Evolutionary conservation across 2,329 filamentous ascomycete genomes (phyloP), one percentile per base, ranked within the genome.

Genomic region (Coniella vitis): DNA sequence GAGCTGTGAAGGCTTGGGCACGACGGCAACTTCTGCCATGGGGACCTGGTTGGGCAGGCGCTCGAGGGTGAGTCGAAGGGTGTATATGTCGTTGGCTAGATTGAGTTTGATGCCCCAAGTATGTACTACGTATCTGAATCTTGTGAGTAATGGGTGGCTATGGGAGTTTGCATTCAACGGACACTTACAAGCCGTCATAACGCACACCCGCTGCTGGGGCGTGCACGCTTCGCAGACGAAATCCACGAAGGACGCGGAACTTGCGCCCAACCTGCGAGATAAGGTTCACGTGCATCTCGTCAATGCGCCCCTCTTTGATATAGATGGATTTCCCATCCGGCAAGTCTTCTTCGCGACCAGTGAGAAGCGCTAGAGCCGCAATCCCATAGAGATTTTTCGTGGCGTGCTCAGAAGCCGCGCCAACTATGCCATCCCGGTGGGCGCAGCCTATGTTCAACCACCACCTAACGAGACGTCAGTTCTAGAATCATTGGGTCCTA

Each of bases 401-500:
- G 0, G 73, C 66, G 13, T 55, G 68, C 54, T 78, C 72, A 3
- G 61, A 54, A 12, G 67, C 65, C 45, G 63, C 69, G 7, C 63
- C 65, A 8, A 78, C 69, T 16, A 81, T 74, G 17, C 78, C 76
- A 55, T 81, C 78, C 22, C 75, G 70, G 51, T 73, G 66, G 2
- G 75, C 78, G 55, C 76, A 79, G 32, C 74, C 70, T 29, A 79
- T 64, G 46, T 78, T 76, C 16, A 78, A 60, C 75, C 77, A 81
- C 78, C 74, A 82, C 48, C 78, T 81, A 47, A n/a, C n/a, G 25
- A 5, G 1, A 2, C 4, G 36, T 49, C 35, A 54, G 46, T 32
- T 4, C 32, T 34, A 2, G 22, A 16, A n/a, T 5, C 4, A 21
- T n/a, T 37, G 10, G 2, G n/a, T 8, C 3, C 8, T 19, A 4